Evolutionary conservation across 2,329 filamentous ascomycete genomes (phyloP).

Genomic region (Karstenula rhodostoma): DNA sequence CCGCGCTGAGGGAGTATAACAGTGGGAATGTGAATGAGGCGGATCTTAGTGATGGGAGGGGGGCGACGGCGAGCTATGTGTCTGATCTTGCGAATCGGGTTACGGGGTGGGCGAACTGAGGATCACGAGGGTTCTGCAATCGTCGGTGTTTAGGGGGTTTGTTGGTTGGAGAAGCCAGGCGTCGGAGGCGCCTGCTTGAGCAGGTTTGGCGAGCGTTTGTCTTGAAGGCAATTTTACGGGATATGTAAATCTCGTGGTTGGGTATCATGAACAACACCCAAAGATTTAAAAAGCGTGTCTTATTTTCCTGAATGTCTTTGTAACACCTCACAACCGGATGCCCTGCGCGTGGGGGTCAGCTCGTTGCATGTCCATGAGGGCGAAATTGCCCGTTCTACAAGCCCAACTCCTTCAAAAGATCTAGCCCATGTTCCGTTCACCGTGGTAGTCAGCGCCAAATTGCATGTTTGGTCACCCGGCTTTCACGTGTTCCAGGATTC

Average conservation of each 20-base stretch:
- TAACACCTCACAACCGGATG: no score
- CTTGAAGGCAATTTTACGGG: not conserved
- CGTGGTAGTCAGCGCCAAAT: no score
- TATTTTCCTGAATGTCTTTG: no score
- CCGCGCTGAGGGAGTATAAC: slow-evolving; percentile 25
- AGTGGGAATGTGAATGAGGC: slow-evolving; percentile 18
- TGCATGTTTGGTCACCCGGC: no score
- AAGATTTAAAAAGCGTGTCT: no score
- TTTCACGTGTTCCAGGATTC: not conserved
- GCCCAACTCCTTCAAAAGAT: no score
- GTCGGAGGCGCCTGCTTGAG: not conserved
- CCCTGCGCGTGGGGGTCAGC: no score
- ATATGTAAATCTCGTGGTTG: not conserved
- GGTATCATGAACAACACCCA: no score
- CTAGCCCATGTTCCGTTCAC: no score
- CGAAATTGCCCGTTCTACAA: no score
- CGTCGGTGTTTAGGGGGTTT: no score
- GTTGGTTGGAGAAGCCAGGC: not conserved
- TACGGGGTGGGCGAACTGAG: slow-evolving; percentile 16
- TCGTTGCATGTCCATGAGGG: no score
- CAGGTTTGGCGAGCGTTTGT: not conserved
- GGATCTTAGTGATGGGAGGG: slow-evolving; percentile 19
- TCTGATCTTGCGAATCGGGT: slow-evolving; percentile 22
- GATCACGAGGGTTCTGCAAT: not conserved
- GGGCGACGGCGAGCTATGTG: slow-evolving; percentile 21